phyloP scores from a whole-genome alignment of 1,284 basidiomycete species.

The Ceratobasidium sp. region DNA sequence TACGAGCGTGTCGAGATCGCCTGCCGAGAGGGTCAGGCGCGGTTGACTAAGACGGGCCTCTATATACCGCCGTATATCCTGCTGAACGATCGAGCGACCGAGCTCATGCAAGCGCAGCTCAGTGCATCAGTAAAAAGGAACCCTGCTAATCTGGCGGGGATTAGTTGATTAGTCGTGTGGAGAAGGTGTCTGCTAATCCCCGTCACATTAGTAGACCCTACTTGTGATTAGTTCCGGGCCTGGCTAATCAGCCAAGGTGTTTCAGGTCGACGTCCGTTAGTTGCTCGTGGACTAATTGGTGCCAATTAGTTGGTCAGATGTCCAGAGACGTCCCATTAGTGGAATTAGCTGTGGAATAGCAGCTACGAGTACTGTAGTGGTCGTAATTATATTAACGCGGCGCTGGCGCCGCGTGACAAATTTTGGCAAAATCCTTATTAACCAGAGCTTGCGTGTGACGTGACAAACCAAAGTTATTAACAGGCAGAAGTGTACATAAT shows the following conservation, averaged over 20 bases:
- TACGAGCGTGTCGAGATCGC: too few species aligned
- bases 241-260: neutral
- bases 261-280: neutral
- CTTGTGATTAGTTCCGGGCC: neutral
- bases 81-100: too few species aligned
- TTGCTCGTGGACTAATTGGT: neutral
- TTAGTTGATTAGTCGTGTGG: neutral
- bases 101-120: too few species aligned
- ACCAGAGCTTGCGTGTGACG: neutral
- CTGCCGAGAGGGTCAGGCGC: too few species aligned
- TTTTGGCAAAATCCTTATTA: neutral
- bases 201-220: constrained; percentile 6
- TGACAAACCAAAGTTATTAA: neutral
- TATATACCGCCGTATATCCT: too few species aligned
- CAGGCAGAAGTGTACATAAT: too few species aligned
- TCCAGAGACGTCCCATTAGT: too few species aligned
- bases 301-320: too few species aligned
- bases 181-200: neutral
- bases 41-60: too few species aligned
- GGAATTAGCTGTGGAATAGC: too few species aligned
- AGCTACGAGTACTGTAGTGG: neutral
- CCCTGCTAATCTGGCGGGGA: too few species aligned
- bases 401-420: neutral
- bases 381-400: neutral
- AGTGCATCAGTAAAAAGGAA: too few species aligned